A percentile compares a stretch with the other conserved stretches of the same genome.
Evolutionary conservation across 805 yeast species (phyloP).

Genomic region (Lipomyces starkeyi): DNA sequence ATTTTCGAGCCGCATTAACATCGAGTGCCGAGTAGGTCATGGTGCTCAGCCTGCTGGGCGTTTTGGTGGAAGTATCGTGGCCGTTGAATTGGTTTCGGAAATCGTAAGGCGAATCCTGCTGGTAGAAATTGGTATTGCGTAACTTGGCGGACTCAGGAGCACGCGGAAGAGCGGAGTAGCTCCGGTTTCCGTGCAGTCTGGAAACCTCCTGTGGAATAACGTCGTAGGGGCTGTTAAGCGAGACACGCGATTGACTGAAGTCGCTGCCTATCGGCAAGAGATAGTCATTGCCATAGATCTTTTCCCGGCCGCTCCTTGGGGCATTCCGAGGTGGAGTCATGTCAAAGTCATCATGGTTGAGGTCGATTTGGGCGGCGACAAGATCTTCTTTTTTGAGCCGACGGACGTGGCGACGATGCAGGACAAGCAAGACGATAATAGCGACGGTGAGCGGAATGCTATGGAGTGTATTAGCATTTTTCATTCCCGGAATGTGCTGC

Average conservation of each 20-base stretch:
- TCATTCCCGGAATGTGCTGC: not conserved
- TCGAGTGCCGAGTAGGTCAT: not conserved
- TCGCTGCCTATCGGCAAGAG: conserved; percentile 22
- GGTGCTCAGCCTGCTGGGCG: not conserved
- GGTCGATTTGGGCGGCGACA: conserved; percentile 46
- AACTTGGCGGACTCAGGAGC: conserved; percentile 11
- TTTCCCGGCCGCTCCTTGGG: conserved; percentile 10
- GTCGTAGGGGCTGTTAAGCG: conserved; percentile 32
- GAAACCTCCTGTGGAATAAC: conserved; percentile 15
- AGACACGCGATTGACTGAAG: conserved; percentile 22
- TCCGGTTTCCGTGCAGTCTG: conserved; percentile 11
- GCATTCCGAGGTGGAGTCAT: conserved; percentile 18
- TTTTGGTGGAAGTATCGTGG: not conserved
- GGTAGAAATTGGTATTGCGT: not conserved
- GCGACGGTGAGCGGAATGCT: conserved; percentile 50
- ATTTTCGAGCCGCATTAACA: not conserved
- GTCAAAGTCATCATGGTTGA: conserved; percentile 44
- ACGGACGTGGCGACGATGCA: conserved; percentile 46
- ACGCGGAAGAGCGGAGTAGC: conserved; percentile 8
- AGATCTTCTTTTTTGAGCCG: conserved; percentile 48
- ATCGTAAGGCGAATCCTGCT: conserved; percentile 4
- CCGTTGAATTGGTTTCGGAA: not conserved
- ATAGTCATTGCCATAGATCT: conserved; percentile 12
- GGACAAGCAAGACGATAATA: conserved; percentile 42
- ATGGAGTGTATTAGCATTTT: conserved; percentile 28